Evolutionary conservation across 2,329 filamentous ascomycete genomes (phyloP), one percentile per base, ranked within the genome.

Genomic region (Passalora sequoiae): DNA sequence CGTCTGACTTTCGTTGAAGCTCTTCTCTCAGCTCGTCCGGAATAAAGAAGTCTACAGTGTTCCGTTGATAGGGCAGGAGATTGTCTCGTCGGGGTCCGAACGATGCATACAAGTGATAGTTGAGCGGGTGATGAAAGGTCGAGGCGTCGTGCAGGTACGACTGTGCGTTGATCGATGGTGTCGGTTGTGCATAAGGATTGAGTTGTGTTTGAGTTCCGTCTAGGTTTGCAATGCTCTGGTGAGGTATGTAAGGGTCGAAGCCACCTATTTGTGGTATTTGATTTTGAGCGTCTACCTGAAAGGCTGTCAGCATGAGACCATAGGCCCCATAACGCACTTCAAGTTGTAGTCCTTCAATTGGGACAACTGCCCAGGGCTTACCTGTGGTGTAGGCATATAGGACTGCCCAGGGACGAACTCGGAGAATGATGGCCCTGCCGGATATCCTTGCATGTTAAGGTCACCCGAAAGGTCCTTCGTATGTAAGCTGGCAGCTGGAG

Each of bases 61-160:
- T 83, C 46, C 87, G 81, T 62, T 98, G 91, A 60, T 94, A 95
- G 2, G 84, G 81, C 53, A 86, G 74, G 21, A 95, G 73, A 51
- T 88, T 88, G 50, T 91, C 85, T 47, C 81, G 79, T 61, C 89
- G 79, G n/a, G 86, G 82, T 4, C 87, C 88, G 44, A 89, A 77
- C 0, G 89, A 89, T 22, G 88, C 86, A 65, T 98, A 98, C 9
- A 95, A 76, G 64, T 98, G 92, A 63, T 96, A 94, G 70, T 91
- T 86, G 4, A 89, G 77, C 16, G 77, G 76, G 47, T 74, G 66
- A 33, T 78, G 75, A 59, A 78, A 81, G 41, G 72, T 70, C 44
- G 71, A 69, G 49, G 76, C 67, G 43, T 72, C 71, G 45, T 75
- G 70, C 60, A 84, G 94, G 63, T 83, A 94, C 2, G 79, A 73